Evolutionary conservation across 1,284 basidiomycete species (phyloP).

Genomic region (Ceratobasidium sp.): DNA sequence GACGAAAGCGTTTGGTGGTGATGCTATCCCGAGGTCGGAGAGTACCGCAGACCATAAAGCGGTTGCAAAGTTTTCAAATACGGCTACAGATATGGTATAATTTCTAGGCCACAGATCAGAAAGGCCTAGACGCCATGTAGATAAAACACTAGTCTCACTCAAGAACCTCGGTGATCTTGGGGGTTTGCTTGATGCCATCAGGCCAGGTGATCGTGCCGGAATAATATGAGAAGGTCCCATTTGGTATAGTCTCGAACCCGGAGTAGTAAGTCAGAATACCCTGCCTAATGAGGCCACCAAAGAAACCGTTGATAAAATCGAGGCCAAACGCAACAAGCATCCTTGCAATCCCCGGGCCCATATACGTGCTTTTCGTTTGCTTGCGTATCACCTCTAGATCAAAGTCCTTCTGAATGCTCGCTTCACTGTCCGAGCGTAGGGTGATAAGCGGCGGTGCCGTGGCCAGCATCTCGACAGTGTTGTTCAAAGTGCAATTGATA

Average conservation of each 20-base stretch:
- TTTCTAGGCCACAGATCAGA: not conserved
- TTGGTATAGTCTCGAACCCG: not conserved
- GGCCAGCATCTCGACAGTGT: not conserved
- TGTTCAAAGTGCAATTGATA: not conserved
- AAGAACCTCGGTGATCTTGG: not conserved
- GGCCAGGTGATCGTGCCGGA: not conserved
- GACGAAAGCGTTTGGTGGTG: not conserved
- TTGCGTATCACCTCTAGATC: not conserved
- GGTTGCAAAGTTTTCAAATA: not conserved
- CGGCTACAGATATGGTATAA: not conserved
- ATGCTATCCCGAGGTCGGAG: not conserved
- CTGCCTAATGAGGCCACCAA: not conserved
- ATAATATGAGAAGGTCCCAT: not conserved
- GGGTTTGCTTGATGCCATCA: too few relatives aligned
- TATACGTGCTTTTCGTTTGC: not conserved
- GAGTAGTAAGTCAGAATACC: not conserved
- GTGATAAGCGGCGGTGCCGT: not conserved
- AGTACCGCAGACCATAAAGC: not conserved
- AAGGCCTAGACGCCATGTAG: not conserved
- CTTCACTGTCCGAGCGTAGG: not conserved
- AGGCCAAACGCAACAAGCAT: not conserved
- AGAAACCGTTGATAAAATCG: slow-evolving; percentile 1
- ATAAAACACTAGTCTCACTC: not conserved
- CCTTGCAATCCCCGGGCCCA: not conserved
- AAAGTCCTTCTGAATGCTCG: not conserved